phyloP scores from a whole-genome alignment of 78 protist genomes.

The Protostelium mycophagum region DNA sequence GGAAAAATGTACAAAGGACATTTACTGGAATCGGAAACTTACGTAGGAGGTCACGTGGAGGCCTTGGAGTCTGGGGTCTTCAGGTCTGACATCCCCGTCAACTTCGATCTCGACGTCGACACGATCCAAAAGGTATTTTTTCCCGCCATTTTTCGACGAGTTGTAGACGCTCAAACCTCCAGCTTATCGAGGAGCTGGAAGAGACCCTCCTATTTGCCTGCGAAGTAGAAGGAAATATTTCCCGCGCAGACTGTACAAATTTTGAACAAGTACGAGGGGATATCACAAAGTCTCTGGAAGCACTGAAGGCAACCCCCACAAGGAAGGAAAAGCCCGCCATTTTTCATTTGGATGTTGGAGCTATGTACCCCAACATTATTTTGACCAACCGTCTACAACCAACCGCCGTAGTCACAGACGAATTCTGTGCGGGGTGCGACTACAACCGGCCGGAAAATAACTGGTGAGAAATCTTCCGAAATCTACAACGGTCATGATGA shows the following conservation, averaged over 20 bases:
- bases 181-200: neutral
- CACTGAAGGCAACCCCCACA: slow-evolving; percentile 61
- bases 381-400: slow-evolving; percentile 99
- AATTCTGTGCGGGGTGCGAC: slow-evolving; percentile 89
- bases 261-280: slow-evolving; percentile 58
- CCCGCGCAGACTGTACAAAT: slow-evolving; percentile 32
- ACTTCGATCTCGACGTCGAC: slow-evolving; percentile 60
- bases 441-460: slow-evolving; percentile 74
- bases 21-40: slow-evolving; percentile 93
- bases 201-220: neutral
- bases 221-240: neutral
- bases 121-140: slow-evolving; percentile 10
- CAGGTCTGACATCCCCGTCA: slow-evolving; percentile 80
- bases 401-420: slow-evolving; percentile 79
- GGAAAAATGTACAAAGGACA: slow-evolving; percentile 78
- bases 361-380: slow-evolving; percentile 99
- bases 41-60: slow-evolving; percentile 99
- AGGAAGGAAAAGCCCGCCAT: slow-evolving; percentile 85
- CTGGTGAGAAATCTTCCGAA: slow-evolving; percentile 32
- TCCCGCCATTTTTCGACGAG: neutral
- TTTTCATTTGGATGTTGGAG: slow-evolving; percentile 98
- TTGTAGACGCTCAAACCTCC: neutral
- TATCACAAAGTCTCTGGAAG: slow-evolving; percentile 38
- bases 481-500: slow-evolving; percentile 4
- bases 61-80: slow-evolving; percentile 92